These are phyloP conservation scores for cucumber (Cucumis sativus) DNA, from an alignment of 306 rosid species.

Conservation along the genomic window Cucumber_9930_V3 NC_026655.2:1818001-1818500, in stretches of 20 bases:
- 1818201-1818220: constrained; percentile 50
- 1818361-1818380: neutral
- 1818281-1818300: too few relatives aligned
- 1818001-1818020: constrained; percentile 70
- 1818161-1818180: neutral
- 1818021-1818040: constrained; percentile 74
- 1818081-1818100: constrained; percentile 58
- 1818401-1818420: too few relatives aligned
- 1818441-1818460: too few relatives aligned
- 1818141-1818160: neutral
- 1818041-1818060: constrained; percentile 46
- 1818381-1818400: too few relatives aligned
- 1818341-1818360: neutral
- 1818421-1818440: too few relatives aligned
- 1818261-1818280: constrained; percentile 32
- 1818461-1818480: neutral
- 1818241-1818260: constrained; percentile 70
- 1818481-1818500: constrained; percentile 43
- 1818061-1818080: constrained; percentile 61
- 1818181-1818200: constrained; percentile 69
- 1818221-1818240: constrained; percentile 68
- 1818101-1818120: too few relatives aligned
- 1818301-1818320: too few relatives aligned
- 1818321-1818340: too few relatives aligned
- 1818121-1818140: neutral